Evolutionary conservation across 2,329 filamentous ascomycete species (phyloP).

Genomic region (Fusarium mundagurra): DNA sequence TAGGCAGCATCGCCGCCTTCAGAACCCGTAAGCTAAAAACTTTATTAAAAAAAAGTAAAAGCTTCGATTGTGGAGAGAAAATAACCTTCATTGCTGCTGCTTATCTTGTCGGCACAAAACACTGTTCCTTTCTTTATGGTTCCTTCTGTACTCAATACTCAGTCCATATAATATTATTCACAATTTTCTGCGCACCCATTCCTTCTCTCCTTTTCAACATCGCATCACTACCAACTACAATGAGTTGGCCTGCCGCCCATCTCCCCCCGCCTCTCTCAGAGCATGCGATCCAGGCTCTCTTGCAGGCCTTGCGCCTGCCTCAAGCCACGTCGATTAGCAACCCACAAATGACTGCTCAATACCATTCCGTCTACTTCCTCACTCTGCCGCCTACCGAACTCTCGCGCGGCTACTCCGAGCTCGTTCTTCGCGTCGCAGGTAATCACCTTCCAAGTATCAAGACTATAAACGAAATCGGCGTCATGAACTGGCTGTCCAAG

Average conservation of each 20-base stretch:
- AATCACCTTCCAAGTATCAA: background rate
- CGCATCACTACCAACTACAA: no score
- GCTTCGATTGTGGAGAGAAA: no score
- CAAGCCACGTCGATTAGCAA: fast-evolving
- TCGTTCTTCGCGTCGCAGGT: background rate
- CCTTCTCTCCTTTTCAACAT: no score
- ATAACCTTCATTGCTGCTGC: background rate
- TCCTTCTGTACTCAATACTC: no score
- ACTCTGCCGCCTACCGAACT: fast-evolving
- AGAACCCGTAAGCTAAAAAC: background rate
- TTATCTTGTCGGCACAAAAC: no score
- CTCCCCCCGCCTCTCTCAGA: background rate
- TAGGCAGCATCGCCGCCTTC: background rate
- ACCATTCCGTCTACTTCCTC: background rate
- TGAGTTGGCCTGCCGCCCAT: background rate
- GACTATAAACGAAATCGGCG: background rate
- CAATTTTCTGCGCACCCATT: no score
- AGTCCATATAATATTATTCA: no score
- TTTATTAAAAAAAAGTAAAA: background rate
- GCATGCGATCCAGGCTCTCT: fast-evolving
- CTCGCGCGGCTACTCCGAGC: background rate
- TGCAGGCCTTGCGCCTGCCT: background rate
- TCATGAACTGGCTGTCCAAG: background rate
- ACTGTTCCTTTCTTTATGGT: fast-evolving
- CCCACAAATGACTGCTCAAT: background rate